phyloP scores from a whole-genome alignment of 768 basidiomycete genomes.

The Serendipita sp. region DNA sequence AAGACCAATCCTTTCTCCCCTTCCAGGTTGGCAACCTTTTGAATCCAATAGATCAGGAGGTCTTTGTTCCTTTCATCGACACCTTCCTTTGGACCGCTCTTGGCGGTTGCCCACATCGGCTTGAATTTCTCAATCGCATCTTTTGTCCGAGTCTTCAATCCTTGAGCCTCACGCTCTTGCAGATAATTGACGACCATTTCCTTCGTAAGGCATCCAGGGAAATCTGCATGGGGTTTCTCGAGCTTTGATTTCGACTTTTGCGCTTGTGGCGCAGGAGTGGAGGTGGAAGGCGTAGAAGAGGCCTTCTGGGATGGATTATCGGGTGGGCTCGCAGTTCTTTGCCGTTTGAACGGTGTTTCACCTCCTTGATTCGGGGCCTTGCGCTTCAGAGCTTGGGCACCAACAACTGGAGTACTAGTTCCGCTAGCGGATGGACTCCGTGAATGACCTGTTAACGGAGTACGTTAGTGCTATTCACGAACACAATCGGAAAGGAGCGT shows the following conservation, averaged over 20 bases:
- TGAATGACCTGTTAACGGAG: background rate
- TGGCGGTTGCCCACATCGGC: background rate
- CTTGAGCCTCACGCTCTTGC: background rate
- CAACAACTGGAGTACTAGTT: background rate
- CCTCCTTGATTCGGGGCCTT: background rate
- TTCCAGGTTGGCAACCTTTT: conserved; percentile 4
- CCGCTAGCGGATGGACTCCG: background rate
- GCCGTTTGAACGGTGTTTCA: background rate
- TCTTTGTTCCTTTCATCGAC: background rate
- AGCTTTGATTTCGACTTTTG: background rate
- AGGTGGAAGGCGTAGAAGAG: background rate
- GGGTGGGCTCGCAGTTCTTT: background rate
- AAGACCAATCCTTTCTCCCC: conserved; percentile 15
- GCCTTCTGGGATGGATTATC: background rate
- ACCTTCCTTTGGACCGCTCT: background rate
- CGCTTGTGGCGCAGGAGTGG: background rate
- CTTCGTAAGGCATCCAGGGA: conserved; percentile 1
- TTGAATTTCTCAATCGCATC: conserved; percentile 4
- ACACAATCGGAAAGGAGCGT: too few species aligned
- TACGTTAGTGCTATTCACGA: background rate
- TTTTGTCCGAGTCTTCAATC: conserved; percentile 1
- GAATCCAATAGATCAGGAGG: background rate
- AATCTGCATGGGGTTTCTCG: background rate
- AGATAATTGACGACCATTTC: conserved; percentile 1
- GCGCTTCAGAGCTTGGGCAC: background rate